A percentile compares a stretch with the other conserved stretches of the same genome.
phyloP scores from a whole-genome alignment of 2,329 filamentous ascomycete species.

The Penicillium sp. region DNA sequence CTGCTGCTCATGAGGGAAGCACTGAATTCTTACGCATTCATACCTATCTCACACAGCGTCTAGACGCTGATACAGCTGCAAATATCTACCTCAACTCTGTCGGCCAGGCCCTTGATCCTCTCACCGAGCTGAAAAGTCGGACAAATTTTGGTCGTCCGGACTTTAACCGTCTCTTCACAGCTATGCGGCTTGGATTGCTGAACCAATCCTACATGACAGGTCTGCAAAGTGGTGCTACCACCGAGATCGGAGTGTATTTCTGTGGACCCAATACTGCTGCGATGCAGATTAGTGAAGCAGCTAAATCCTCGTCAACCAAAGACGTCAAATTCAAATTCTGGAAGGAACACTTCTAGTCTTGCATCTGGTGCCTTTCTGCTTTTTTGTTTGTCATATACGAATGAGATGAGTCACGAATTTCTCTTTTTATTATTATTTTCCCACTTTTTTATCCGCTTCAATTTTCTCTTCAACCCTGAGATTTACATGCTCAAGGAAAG shows the following conservation, averaged over 20 bases:
- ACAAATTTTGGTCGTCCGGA: constrained; percentile 96
- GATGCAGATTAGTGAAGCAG: constrained; percentile 79
- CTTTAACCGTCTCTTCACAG: constrained; percentile 74
- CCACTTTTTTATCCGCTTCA: constrained; percentile 2
- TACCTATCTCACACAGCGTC: constrained; percentile 91
- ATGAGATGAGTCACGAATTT: constrained; percentile 26
- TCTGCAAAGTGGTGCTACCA: constrained; percentile 71
- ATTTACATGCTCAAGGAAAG: background rate
- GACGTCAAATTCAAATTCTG: constrained; percentile 96
- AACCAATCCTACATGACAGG: constrained; percentile 83
- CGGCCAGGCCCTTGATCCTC: constrained; percentile 79
- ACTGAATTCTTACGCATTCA: constrained; percentile 93
- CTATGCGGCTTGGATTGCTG: constrained; percentile 84
- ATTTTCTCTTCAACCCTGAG: background rate
- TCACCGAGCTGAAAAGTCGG: constrained; percentile 84
- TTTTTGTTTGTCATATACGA: constrained; percentile 12
- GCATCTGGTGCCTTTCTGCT: background rate
- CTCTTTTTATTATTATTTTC: constrained; percentile 6
- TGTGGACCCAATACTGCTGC: constrained; percentile 83
- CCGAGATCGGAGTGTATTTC: constrained; percentile 95
- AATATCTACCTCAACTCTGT: constrained; percentile 98
- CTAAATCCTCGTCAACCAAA: constrained; percentile 67
- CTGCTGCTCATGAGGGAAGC: constrained; percentile 55
- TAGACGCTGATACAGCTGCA: constrained; percentile 87
- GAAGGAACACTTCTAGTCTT: constrained; percentile 76